A percentile compares a stretch with the other conserved stretches of the same genome.
These are phyloP conservation scores for Leucaena leucocephala DNA, from an alignment of 306 rosid species.

Conservation along the genomic window DNA sequence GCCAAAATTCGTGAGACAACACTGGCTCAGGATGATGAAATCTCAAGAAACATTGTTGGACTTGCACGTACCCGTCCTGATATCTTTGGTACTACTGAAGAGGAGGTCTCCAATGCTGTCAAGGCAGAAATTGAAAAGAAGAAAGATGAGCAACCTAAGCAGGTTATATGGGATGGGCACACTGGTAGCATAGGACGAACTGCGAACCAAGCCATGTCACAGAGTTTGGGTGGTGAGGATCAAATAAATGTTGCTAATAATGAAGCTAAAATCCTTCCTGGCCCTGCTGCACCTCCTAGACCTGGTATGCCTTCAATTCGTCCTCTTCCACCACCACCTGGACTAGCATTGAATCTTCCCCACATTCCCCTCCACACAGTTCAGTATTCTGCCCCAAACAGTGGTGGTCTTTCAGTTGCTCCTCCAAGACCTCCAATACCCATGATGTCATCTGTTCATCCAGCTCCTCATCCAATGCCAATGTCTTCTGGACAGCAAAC, in stretches of 20 bases:
- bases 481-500: slow-evolving; percentile 73
- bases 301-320: slow-evolving; percentile 82
- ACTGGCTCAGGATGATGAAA: slow-evolving; percentile 94
- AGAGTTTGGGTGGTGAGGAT: slow-evolving; percentile 67
- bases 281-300: slow-evolving; percentile 91
- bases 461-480: slow-evolving; percentile 65
- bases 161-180: slow-evolving; percentile 99
- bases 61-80: slow-evolving; percentile 96
- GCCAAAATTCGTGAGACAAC: slow-evolving; percentile 98
- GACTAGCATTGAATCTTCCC: slow-evolving; percentile 90
- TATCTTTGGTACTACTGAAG: slow-evolving; percentile 96
- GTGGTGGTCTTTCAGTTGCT: slow-evolving; percentile 62
- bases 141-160: slow-evolving; percentile 96
- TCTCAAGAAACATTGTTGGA: slow-evolving; percentile 85
- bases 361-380: slow-evolving; percentile 55
- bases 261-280: slow-evolving; percentile 71
- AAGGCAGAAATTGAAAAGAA: slow-evolving; percentile 97
- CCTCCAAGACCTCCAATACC: slow-evolving; percentile 68
- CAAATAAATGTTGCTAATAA: slow-evolving; percentile 55
- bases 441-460: slow-evolving; percentile 68
- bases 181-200: slow-evolving; percentile 96
- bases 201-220: slow-evolving; percentile 94
- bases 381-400: slow-evolving; percentile 66
- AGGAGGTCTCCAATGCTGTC: slow-evolving; percentile 96
- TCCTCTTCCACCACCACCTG: slow-evolving; percentile 94